Evolutionary conservation across 192 early-diverging fungal species (phyloP).

Genomic region (Entophlyctis luteolus): DNA sequence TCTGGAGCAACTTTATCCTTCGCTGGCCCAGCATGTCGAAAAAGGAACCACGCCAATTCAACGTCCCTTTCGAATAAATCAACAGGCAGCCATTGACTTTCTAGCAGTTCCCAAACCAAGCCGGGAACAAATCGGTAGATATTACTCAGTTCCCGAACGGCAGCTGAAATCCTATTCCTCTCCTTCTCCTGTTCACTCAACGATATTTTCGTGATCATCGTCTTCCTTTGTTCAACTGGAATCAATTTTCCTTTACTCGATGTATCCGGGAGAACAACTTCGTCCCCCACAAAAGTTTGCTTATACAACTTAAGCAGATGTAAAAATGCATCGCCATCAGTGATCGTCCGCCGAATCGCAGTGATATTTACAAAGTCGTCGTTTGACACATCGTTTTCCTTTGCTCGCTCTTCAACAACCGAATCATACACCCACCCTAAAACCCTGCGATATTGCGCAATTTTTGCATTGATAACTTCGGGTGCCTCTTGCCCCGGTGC

Average conservation of each 20-base stretch:
- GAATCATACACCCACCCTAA: slow-evolving; percentile 13
- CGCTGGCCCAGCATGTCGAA: slow-evolving; percentile 25
- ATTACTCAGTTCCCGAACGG: slow-evolving; percentile 23
- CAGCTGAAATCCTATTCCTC: slow-evolving; percentile 23
- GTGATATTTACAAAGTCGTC: slow-evolving; percentile 1
- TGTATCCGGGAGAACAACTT: not conserved
- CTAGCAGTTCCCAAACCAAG: slow-evolving; percentile 3
- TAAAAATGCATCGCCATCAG: slow-evolving; percentile 15
- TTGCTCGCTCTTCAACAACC: slow-evolving; percentile 5
- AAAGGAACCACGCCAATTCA: slow-evolving; percentile 30
- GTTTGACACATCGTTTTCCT: not conserved
- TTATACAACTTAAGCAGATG: slow-evolving; percentile 9
- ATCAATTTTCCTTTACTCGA: not conserved
- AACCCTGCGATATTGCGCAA: slow-evolving; percentile 7
- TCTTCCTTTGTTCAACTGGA: not conserved
- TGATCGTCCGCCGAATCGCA: not conserved
- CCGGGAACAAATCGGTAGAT: slow-evolving; percentile 28
- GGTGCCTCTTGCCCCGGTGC: slow-evolving; percentile 17
- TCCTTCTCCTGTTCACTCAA: slow-evolving; percentile 15
- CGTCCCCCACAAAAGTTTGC: slow-evolving; percentile 3
- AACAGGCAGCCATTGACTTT: slow-evolving; percentile 20
- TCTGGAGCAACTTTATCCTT: slow-evolving; percentile 1
- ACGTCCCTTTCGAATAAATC: slow-evolving; percentile 28
- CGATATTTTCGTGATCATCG: not conserved
- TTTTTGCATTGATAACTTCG: slow-evolving; percentile 24